These are phyloP conservation scores for Plectosphaerella plurivora DNA, from an alignment of 2,329 filamentous ascomycete species.

Conservation along the genomic window DNA sequence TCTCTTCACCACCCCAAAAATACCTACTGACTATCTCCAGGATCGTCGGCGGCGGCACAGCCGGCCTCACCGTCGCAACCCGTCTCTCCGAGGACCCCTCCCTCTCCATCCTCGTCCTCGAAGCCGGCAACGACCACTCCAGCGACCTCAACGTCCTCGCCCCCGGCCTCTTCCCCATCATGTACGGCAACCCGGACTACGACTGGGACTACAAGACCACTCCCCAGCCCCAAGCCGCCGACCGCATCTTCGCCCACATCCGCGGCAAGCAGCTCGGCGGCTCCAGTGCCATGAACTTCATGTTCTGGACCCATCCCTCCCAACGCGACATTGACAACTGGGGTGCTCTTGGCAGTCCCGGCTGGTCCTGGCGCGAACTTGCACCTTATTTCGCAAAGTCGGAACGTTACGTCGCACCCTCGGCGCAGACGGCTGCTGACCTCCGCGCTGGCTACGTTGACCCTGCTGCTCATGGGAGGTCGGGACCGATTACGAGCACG, in stretches of 20 bases:
- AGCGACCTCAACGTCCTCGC: conserved; percentile 10
- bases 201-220: conserved; percentile 16
- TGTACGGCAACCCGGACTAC: conserved; percentile 14
- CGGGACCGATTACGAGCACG: conserved; percentile 1
- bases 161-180: conserved; percentile 11
- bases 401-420: background rate
- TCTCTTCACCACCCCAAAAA: no score
- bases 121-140: conserved; percentile 13
- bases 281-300: conserved; percentile 55
- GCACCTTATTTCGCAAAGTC: conserved; percentile 11
- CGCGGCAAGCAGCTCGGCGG: conserved; percentile 46
- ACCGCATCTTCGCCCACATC: conserved; percentile 6
- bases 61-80: conserved; percentile 26
- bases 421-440: background rate
- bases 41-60: conserved; percentile 32
- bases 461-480: conserved; percentile 2
- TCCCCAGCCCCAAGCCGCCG: conserved; percentile 7
- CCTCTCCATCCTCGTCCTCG: conserved; percentile 6
- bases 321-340: conserved; percentile 50
- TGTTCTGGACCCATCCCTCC: conserved; percentile 46
- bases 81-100: conserved; percentile 18
- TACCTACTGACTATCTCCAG: no score
- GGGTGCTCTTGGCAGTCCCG: conserved; percentile 51
- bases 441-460: conserved; percentile 3
- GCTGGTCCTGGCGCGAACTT: conserved; percentile 50